Percentiles rank a stretch among this genome's conserved stretches.
phyloP scores from a whole-genome alignment of 305 asterid genomes.

The Solanum hybrid region DNA sequence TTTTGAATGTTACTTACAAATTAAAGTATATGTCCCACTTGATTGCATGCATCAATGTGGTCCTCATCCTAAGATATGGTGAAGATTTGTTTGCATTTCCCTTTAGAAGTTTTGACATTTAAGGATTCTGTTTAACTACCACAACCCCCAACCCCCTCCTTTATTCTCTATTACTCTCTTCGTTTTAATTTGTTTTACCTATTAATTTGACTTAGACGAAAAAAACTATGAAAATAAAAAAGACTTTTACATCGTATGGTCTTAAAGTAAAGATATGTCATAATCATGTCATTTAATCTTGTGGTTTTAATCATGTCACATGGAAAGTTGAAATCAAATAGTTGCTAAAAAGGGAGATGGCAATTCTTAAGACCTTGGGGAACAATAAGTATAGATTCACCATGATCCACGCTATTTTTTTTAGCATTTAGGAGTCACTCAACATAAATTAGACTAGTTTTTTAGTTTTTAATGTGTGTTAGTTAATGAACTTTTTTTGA shows the following conservation, averaged over 20 bases:
- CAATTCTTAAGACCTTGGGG: neutral
- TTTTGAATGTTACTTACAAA: neutral
- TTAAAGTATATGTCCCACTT: neutral
- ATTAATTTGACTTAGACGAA: too few relatives aligned
- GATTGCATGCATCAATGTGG: constrained; percentile 31
- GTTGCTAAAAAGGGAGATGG: neutral
- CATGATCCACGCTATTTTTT: neutral
- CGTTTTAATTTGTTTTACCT: neutral
- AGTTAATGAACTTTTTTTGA: neutral
- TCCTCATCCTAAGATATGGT: constrained; percentile 29
- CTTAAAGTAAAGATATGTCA: neutral
- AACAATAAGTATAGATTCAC: neutral
- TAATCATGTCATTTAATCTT: neutral
- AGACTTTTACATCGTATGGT: neutral
- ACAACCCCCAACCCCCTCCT: neutral
- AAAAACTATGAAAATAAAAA: neutral
- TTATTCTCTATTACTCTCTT: neutral
- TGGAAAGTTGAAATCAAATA: too few relatives aligned
- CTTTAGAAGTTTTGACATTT: constrained; percentile 9
- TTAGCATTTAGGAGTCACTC: neutral
- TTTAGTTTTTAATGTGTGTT: neutral
- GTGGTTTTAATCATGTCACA: neutral
- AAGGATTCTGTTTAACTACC: constrained; percentile 13
- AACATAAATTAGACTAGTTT: neutral
- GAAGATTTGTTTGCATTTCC: constrained; percentile 32